Base-by-base conservation (phyloP, 2,329 filamentous ascomycete genomes). In the Helminthosporium solani region DNA sequence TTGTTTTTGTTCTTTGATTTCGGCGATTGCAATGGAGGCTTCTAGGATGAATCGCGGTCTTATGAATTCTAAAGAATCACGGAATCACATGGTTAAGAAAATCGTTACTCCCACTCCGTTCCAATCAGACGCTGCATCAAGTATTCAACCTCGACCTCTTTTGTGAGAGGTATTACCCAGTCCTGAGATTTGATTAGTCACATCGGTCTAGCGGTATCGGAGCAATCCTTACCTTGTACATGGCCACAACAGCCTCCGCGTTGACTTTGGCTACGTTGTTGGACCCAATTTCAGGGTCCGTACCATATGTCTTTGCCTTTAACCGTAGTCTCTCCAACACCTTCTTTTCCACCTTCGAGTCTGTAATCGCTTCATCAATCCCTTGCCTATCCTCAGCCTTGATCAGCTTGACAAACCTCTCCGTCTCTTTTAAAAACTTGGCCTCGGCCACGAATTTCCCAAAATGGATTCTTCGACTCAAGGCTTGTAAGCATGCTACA, bases 381-480 rank as follows among this genome's bases (percentile, higher is more conserved):
- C 86, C 92, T 44, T 84, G 76, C 5, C 87, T 79, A 70, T 99
- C 91, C 51, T 78, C 84, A 1, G 83, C 86, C 70, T 85, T 84
- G 74, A 99, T 97, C 71, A 97, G 72, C 52, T 77, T 78, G 5
- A 88, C 91, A 68, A 92, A 99, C 52, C 76, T 81, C 60, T 91
- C 88, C 23, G 84, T 80, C 58, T 97, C 88, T 37, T 87, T 85
- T 60, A 82, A 81, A 73, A 96, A 99, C 75, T 99, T 99, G 49
- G 86, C 85, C 78, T 99, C 94, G 34, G 94, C 94, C 7, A 99
- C 94, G 64, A 97, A 97, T 75, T 97, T 99, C 58, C 94, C 94
- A 74, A 96, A 99, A 73, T 99, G 94, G 58, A 99, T 94, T 44
- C 94, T 80, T 33, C 92, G 81, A 31, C 89, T 95, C 37, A 99